These are phyloP conservation scores for Ganoderma lingzhi DNA, from an alignment of 1,284 basidiomycete species.

Conservation along the genomic window DNA sequence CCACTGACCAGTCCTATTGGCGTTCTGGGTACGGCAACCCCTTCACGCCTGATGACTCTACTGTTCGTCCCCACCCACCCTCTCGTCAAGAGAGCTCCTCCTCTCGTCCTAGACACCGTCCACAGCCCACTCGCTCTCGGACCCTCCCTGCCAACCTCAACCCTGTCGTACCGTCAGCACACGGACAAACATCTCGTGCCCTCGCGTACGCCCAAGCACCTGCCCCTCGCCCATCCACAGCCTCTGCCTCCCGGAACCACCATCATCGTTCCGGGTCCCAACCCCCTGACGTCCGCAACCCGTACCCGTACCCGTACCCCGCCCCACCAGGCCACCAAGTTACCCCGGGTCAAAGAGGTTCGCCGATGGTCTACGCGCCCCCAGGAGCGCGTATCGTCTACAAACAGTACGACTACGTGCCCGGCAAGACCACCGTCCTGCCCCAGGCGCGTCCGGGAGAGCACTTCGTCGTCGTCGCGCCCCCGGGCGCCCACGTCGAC, in stretches of 20 bases:
- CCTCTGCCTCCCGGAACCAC: constrained; percentile 12
- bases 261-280: constrained; percentile 27
- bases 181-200: constrained; percentile 27
- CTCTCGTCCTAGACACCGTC: constrained; percentile 23
- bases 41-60: constrained; percentile 31
- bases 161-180: neutral
- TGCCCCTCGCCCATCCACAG: constrained; percentile 11
- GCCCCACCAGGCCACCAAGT: constrained; percentile 10
- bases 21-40: constrained; percentile 38
- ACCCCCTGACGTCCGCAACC: constrained; percentile 24
- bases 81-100: constrained; percentile 24
- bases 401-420: constrained; percentile 34
- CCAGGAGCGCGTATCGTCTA: constrained; percentile 22
- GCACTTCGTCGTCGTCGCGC: constrained; percentile 41
- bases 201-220: constrained; percentile 28
- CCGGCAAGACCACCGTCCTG: constrained; percentile 36
- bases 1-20: constrained; percentile 38
- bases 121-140: constrained; percentile 28
- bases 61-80: constrained; percentile 19
- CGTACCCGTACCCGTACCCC: constrained; percentile 20
- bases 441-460: constrained; percentile 39
- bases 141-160: constrained; percentile 22
- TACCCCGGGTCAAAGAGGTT: constrained; percentile 18
- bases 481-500: constrained; percentile 37
- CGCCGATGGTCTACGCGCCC: constrained; percentile 23